Percentiles rank a stretch among this genome's conserved stretches.
phyloP scores from a whole-genome alignment of 441 rosid species.

The Geranium incanum region DNA sequence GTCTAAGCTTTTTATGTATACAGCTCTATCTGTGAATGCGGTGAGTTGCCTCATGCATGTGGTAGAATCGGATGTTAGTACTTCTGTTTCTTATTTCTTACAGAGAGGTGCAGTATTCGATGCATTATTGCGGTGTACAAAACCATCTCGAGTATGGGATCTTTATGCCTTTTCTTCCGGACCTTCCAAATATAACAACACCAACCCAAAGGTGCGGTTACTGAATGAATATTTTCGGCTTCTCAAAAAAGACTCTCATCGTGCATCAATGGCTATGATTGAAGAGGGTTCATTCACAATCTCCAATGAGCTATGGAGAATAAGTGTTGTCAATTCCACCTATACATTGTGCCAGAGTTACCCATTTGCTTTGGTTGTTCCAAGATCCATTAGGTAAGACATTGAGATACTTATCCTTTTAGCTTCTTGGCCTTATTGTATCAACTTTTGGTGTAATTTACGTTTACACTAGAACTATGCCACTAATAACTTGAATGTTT shows the following conservation, averaged over 20 bases:
- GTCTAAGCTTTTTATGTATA: not conserved
- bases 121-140: slow-evolving; percentile 51
- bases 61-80: slow-evolving; percentile 15
- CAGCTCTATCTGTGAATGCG: not conserved
- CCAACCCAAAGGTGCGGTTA: slow-evolving; percentile 73
- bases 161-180: slow-evolving; percentile 81
- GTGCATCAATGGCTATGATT: slow-evolving; percentile 63
- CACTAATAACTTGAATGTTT: slow-evolving; percentile 26
- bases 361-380: slow-evolving; percentile 89
- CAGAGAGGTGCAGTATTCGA: slow-evolving; percentile 74
- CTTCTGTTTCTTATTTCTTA: slow-evolving; percentile 15
- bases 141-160: slow-evolving; percentile 71
- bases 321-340: slow-evolving; percentile 56
- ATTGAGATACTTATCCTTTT: slow-evolving; percentile 20
- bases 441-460: slow-evolving; percentile 3
- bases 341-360: slow-evolving; percentile 72
- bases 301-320: slow-evolving; percentile 87
- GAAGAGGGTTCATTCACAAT: slow-evolving; percentile 58
- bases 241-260: slow-evolving; percentile 49
- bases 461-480: slow-evolving; percentile 16
- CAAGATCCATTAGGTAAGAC: slow-evolving; percentile 69
- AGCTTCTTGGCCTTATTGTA: slow-evolving; percentile 1
- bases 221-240: slow-evolving; percentile 93
- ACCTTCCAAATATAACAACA: slow-evolving; percentile 56
- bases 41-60: slow-evolving; percentile 6